A percentile compares a stretch with the other conserved stretches of the same genome.
Conservation (phyloP, 495 filamentous ascomycete genomes). For the Recurvomyces mirabilis region DNA sequence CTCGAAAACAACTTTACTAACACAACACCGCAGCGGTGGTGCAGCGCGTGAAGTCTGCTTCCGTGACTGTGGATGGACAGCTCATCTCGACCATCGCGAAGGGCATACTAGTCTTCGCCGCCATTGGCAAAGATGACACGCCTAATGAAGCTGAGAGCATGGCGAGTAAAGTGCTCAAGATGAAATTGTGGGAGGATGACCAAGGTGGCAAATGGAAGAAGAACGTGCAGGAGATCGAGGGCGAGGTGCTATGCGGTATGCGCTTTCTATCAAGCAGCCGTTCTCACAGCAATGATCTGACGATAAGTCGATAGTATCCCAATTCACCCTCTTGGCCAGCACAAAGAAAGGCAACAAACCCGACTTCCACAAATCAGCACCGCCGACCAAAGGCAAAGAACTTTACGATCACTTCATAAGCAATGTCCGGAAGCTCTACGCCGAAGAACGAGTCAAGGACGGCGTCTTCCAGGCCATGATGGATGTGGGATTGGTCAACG, state of each 20-base stretch:
- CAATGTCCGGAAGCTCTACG: slow-evolving; percentile 64
- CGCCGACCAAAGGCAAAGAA: slow-evolving; percentile 59
- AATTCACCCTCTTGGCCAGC: slow-evolving; percentile 87
- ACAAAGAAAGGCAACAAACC: slow-evolving; percentile 93
- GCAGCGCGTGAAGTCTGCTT: slow-evolving; percentile 89
- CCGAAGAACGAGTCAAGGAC: slow-evolving; percentile 70
- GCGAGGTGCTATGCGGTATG: slow-evolving; percentile 84
- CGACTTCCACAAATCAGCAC: slow-evolving; percentile 83
- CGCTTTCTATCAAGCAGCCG: too few relatives aligned
- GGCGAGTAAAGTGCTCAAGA: slow-evolving; percentile 75
- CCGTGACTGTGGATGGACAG: slow-evolving; percentile 92
- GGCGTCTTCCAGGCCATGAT: slow-evolving; percentile 98
- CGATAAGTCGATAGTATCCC: slow-evolving; percentile 68
- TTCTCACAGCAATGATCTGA: too few relatives aligned
- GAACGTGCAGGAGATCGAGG: slow-evolving; percentile 73
- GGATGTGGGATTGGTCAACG: slow-evolving; percentile 88
- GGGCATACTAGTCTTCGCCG: slow-evolving; percentile 84
- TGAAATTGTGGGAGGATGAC: slow-evolving; percentile 80
- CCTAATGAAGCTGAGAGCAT: slow-evolving; percentile 75
- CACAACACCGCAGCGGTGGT: slow-evolving; percentile 56
- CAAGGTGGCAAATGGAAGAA: slow-evolving; percentile 67
- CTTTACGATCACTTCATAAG: slow-evolving; percentile 74
- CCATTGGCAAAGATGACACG: slow-evolving; percentile 81
- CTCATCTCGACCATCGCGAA: slow-evolving; percentile 81
- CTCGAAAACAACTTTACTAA: too few relatives aligned